Conservation (phyloP, 768 basidiomycete species). For the Lentinula boryana region DNA sequence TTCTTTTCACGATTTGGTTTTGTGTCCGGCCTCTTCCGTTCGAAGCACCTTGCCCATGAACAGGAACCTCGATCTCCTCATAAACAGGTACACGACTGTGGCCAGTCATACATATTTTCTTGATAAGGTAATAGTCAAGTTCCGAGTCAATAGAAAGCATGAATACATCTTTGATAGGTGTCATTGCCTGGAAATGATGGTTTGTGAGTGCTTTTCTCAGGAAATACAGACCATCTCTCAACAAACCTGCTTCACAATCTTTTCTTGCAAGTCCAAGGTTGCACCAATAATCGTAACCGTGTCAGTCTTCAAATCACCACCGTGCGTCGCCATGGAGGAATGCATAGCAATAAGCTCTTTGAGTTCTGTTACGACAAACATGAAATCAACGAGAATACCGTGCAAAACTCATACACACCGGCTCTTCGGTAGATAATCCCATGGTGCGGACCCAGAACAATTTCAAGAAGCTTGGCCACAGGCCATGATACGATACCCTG, state of each 20-base stretch:
- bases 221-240: neutral
- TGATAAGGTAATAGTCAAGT: constrained; percentile 76
- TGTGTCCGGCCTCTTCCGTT: constrained; percentile 17
- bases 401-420: constrained; percentile 24
- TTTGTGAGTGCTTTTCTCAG: neutral
- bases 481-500: constrained; percentile 81
- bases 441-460: constrained; percentile 74
- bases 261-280: constrained; percentile 84
- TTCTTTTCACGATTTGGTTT: constrained; percentile 65
- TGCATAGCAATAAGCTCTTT: constrained; percentile 92
- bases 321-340: constrained; percentile 60
- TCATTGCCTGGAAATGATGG: constrained; percentile 56
- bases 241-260: constrained; percentile 63
- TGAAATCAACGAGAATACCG: neutral
- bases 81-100: constrained; percentile 83
- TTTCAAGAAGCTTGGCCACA: constrained; percentile 76
- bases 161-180: constrained; percentile 72
- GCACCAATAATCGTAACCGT: constrained; percentile 89
- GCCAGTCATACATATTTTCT: constrained; percentile 69
- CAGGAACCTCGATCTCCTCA: constrained; percentile 65
- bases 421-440: constrained; percentile 87
- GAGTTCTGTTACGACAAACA: constrained; percentile 42
- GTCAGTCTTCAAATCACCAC: constrained; percentile 81
- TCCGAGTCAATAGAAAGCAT: constrained; percentile 84
- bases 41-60: constrained; percentile 18